phyloP scores from a whole-genome alignment of 176 grass and related monocot species.

The Elymus sibiricus region DNA sequence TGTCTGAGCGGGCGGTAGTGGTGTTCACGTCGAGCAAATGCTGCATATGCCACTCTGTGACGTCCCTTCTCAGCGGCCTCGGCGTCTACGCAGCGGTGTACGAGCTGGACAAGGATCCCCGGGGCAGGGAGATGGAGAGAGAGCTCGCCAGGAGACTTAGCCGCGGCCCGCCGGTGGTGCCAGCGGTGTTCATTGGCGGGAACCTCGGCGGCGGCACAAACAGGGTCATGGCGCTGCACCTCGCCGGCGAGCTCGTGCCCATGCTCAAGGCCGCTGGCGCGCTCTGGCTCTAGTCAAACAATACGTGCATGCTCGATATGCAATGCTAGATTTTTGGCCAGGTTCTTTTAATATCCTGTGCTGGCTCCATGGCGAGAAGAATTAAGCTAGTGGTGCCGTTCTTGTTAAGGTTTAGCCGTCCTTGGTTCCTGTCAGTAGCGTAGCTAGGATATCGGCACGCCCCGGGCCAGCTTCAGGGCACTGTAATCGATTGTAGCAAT shows the following conservation, averaged over 20 bases:
- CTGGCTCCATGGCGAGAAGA: neutral
- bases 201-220: conserved; percentile 43
- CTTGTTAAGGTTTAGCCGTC: too few species aligned
- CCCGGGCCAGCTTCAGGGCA: too few species aligned
- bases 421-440: neutral
- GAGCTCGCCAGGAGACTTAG: conserved; percentile 52
- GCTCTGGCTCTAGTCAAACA: conserved; percentile 38
- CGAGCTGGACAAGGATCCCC: conserved; percentile 53
- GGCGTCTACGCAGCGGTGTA: conserved; percentile 51
- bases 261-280: conserved; percentile 55
- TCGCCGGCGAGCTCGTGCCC: conserved; percentile 48
- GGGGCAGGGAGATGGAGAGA: conserved; percentile 51
- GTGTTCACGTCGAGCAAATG: conserved; percentile 61
- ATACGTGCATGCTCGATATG: neutral
- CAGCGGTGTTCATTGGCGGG: conserved; percentile 51
- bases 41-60: conserved; percentile 64
- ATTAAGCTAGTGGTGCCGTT: neutral
- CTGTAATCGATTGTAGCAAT: too few species aligned
- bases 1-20: conserved; percentile 63
- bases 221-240: conserved; percentile 49
- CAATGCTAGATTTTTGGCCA: neutral
- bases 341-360: conserved; percentile 25
- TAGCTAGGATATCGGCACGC: too few species aligned
- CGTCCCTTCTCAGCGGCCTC: conserved; percentile 43
- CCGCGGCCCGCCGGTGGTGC: conserved; percentile 2